Evolutionary conservation across 306 rosid species (phyloP).

Genomic region (Boehmeria nivea): DNA sequence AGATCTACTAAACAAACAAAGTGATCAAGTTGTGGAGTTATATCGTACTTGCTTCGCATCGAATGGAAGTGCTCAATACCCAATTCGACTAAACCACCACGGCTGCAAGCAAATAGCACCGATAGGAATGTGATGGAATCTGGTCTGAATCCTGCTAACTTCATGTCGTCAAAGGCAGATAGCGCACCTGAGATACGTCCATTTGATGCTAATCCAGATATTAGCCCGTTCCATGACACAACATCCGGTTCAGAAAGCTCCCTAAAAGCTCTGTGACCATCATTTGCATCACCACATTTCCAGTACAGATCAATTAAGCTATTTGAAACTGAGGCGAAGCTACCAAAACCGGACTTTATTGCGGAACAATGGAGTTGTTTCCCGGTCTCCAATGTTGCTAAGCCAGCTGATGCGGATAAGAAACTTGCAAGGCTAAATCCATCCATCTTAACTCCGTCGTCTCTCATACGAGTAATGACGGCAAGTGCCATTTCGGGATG

Average conservation of each 20-base stretch:
- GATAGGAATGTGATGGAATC: slow-evolving; percentile 44
- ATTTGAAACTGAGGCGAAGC: slow-evolving; percentile 42
- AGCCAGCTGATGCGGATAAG: slow-evolving; percentile 60
- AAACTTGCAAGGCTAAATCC: slow-evolving; percentile 55
- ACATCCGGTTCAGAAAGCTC: slow-evolving; percentile 40
- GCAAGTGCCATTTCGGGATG: slow-evolving; percentile 42
- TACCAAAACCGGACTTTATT: slow-evolving; percentile 44
- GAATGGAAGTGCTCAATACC: slow-evolving; percentile 54
- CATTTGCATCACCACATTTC: slow-evolving; percentile 45
- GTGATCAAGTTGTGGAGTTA: slow-evolving; percentile 49
- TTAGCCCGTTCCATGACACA: slow-evolving; percentile 62
- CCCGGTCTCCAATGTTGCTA: slow-evolving; percentile 46
- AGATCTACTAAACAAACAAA: slow-evolving; percentile 55
- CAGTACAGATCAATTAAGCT: slow-evolving; percentile 54
- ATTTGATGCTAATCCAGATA: slow-evolving; percentile 49
- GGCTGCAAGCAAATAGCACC: slow-evolving; percentile 62
- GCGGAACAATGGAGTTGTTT: slow-evolving; percentile 57
- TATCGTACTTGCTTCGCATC: slow-evolving; percentile 40
- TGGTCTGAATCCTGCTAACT: slow-evolving; percentile 48
- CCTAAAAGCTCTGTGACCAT: slow-evolving; percentile 46
- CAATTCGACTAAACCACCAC: slow-evolving; percentile 40
- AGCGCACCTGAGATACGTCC: slow-evolving; percentile 41
- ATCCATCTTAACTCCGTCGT: slow-evolving; percentile 48
- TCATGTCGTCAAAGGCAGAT: slow-evolving; percentile 64
- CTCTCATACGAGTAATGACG: slow-evolving; percentile 37